phyloP scores from a whole-genome alignment of 1,284 basidiomycete species.

The Porogramme epimiltina region DNA sequence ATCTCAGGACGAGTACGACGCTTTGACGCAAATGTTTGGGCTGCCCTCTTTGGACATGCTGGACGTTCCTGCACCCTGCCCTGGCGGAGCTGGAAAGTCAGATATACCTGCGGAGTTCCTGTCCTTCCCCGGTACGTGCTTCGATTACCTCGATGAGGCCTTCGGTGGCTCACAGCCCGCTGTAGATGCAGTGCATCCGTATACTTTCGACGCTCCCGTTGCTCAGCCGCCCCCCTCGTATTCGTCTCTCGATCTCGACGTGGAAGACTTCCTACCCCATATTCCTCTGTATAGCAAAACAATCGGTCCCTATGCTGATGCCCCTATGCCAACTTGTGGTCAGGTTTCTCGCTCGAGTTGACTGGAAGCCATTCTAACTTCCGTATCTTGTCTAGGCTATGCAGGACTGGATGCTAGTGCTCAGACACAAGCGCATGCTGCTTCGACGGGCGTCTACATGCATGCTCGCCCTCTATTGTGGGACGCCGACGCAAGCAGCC shows the following conservation, averaged over 20 bases:
- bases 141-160: no score
- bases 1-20: neutral
- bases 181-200: no score
- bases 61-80: neutral
- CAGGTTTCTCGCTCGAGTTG: neutral
- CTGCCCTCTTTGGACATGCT: neutral
- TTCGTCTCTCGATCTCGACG: neutral
- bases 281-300: no score
- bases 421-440: neutral
- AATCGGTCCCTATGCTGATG: neutral
- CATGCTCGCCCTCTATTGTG: constrained; percentile 3
- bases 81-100: no score
- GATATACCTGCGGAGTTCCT: neutral
- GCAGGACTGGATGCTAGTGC: neutral
- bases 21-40: neutral
- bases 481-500: neutral
- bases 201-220: no score
- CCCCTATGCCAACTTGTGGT: neutral
- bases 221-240: neutral
- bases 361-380: neutral
- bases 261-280: no score
- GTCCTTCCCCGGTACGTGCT: no score
- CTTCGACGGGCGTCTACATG: constrained; percentile 1
- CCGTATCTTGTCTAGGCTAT: neutral
- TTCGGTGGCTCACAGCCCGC: no score